These are phyloP conservation scores for Leptographium radiaticola DNA, from an alignment of 2,329 filamentous ascomycete genomes.

Conservation along the genomic window DNA sequence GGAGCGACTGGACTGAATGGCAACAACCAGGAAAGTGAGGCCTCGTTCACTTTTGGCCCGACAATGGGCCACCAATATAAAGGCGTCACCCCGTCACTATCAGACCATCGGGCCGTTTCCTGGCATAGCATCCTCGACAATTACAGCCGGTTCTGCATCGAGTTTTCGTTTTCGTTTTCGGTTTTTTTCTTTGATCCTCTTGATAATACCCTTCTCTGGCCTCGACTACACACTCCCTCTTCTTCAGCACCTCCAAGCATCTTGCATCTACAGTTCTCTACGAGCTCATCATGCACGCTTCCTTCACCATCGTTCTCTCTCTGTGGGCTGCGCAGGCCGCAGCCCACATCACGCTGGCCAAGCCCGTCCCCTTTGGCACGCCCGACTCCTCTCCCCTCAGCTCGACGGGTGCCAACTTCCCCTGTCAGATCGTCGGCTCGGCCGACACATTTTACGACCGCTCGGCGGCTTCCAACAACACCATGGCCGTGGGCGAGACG, in stretches of 20 bases:
- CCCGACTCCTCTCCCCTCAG: conserved; percentile 11
- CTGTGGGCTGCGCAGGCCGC: conserved; percentile 2
- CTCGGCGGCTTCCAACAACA: conserved; percentile 8
- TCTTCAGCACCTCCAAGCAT: not conserved
- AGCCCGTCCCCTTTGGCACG: conserved; percentile 11
- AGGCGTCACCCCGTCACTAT: not conserved
- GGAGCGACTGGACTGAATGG: too few species aligned
- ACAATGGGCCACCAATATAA: not conserved
- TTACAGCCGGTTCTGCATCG: not conserved
- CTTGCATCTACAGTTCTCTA: not conserved
- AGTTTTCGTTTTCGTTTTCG: not conserved
- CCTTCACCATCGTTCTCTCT: not conserved
- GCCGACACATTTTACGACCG: conserved; percentile 25
- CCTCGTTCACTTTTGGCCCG: too few species aligned
- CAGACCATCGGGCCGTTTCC: not conserved
- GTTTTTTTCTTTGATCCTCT: not conserved
- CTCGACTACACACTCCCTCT: not conserved
- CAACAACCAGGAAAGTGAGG: too few species aligned
- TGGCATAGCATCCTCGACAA: not conserved
- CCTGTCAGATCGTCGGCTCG: conserved; percentile 21
- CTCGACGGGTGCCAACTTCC: conserved; percentile 11
- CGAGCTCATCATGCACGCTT: not conserved
- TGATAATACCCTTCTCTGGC: not conserved
- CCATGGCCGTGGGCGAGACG: conserved; percentile 10
- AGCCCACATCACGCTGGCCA: conserved; percentile 12